A percentile compares a stretch with the other conserved stretches of the same genome.
Conservation (phyloP, 2,329 filamentous ascomycete genomes). For the Thelonectria blattea region DNA sequence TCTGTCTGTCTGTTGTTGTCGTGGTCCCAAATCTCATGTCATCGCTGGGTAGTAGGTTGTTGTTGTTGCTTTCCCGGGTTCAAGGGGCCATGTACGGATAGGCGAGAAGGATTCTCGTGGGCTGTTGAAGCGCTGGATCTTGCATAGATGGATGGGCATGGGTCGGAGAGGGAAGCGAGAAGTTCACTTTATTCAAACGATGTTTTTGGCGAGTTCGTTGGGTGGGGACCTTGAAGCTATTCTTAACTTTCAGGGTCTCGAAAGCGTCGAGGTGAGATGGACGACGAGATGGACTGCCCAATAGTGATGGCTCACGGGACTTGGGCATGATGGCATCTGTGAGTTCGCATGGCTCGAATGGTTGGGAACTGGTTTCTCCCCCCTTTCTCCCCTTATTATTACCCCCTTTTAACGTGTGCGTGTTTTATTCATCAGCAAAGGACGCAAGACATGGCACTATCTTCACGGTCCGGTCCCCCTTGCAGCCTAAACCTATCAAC, state of each 20-base stretch:
- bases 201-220: background rate
- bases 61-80: no score
- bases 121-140: background rate
- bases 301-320: background rate
- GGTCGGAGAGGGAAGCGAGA: background rate
- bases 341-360: background rate
- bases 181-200: background rate
- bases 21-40: background rate
- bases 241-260: background rate
- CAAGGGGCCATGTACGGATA: no score
- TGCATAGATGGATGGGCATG: background rate
- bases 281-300: no score
- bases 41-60: background rate
- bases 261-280: background rate
- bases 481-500: constrained; percentile 17
- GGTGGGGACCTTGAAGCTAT: background rate
- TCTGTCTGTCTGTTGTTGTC: no score
- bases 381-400: background rate
- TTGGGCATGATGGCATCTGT: background rate
- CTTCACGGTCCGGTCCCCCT: background rate
- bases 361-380: background rate
- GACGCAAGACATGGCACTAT: background rate
- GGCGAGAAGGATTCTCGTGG: background rate
- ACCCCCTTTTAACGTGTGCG: background rate
- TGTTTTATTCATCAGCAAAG: background rate